Base-by-base conservation (phyloP, 2,329 filamentous ascomycete species). In the Coniochaeta sp. region DNA sequence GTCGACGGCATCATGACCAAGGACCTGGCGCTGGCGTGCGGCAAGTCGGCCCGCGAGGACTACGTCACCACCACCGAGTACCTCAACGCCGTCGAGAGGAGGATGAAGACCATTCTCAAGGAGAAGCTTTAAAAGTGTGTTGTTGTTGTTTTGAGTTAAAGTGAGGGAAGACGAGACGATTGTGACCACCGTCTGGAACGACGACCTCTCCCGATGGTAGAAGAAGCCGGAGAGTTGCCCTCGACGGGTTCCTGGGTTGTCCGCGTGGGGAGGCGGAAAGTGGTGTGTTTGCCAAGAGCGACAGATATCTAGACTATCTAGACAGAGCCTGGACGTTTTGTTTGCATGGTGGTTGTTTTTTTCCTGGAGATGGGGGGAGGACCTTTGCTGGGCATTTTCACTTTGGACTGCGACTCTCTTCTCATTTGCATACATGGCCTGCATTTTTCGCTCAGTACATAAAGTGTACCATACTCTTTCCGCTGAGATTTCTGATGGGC, bases 1-100 rank as follows among this genome's bases (percentile, higher is more conserved):
- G 71, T 88, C 53, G 92, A 97, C 67, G 89, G 89, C 57, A 87
- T 97, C 76, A 99, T 97, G 94, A 99, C 94, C 71, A 99, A 99
- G 84, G 94, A 99, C 72, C 75, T 99, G 62, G 94, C 94, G n/a
- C 82, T 97, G 54, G 88, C 91, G 48, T 94, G 89, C 69, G 94
- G 94, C 64, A 91, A 91, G 79, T 91, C 86, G 63, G 86, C 82
- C 56, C 82, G 89, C 60, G 82, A 82, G 62, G 86, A 89, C 66
- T 97, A 91, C 74, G 94, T 95, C 61, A 96, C 91, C 50, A 97
- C 92, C 53, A 82, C 78, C 61, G 87, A 95, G 76, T 99, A 97
- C 76, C 75, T 99, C 66, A 82, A 87, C 65, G 92, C 92, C 35
- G 92, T 97, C 49, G 92, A 97, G 84, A 85, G 83, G 72, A 79